Evolutionary conservation across 495 filamentous ascomycete species (phyloP), one percentile per base, ranked within the genome.

Genomic region (Sabuloglossum arenarium): DNA sequence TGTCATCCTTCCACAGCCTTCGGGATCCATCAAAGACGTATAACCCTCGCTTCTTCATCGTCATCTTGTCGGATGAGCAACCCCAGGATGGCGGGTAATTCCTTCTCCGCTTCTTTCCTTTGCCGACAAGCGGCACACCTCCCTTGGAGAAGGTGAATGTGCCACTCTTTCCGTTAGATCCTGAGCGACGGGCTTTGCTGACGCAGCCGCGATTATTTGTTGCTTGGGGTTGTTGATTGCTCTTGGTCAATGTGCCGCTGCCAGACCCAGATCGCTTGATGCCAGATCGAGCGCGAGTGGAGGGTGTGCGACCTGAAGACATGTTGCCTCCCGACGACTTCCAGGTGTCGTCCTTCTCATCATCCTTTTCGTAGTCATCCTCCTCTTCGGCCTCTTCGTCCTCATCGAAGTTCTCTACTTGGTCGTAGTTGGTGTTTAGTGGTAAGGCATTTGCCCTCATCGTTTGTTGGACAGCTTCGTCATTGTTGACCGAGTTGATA

Each of bases 1-100:
- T 95, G 72, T 97, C 93, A 66, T 99, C 93, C 71, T 96, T 96
- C 76, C 84, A 90, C 58, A 99, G 75, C 8, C 89, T 79, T 54
- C 89, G 78, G 12, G 75, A 77, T 1, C 93, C 93, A 63, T 97
- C 88, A 60, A 93, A 99, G 19, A 95, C 87, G 60, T 86, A 85
- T 57, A 97, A 71, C 14, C 94, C 88, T 21, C 93, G 84, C 80
- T 96, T 94, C 77, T 91, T 96, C 73, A 89, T 93, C 65, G 85
- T 90, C 84, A 97, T 94, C 69, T 87, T 86, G 58, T 86, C 83
- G 59, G 82, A 77, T 42, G 88, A 74, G 62, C 86, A 89, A 29
- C 93, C 91, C 93, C 93, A 99, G 34, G 81, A 84, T 12, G 82
- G 77, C 1, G 93, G 93, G 64, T 94, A 96, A 62, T 90, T 81